phyloP scores from a whole-genome alignment of 441 rosid genomes.

The Mallotus japonicus region DNA sequence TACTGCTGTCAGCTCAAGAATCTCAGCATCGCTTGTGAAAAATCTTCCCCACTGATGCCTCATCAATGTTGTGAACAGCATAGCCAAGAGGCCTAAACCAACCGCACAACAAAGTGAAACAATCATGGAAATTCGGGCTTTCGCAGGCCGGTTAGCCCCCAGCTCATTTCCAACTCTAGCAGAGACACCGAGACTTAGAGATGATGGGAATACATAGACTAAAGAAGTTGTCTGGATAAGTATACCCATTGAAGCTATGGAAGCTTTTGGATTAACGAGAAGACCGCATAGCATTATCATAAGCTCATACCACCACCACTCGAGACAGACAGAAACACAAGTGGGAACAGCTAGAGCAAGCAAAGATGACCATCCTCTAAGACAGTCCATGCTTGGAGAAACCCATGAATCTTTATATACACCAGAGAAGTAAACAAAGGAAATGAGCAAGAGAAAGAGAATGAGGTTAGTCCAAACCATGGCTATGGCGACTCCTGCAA shows the following conservation, averaged over 20 bases:
- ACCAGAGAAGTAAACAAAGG: slow-evolving; percentile 67
- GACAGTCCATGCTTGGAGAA: slow-evolving; percentile 61
- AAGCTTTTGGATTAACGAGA: slow-evolving; percentile 73
- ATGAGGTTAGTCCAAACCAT: slow-evolving; percentile 94
- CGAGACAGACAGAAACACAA: slow-evolving; percentile 89
- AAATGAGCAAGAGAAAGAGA: slow-evolving; percentile 58
- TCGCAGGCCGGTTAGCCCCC: slow-evolving; percentile 75
- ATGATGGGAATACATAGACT: slow-evolving; percentile 85
- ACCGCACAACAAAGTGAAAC: slow-evolving; percentile 60
- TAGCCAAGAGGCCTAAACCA: slow-evolving; percentile 62
- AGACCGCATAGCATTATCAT: slow-evolving; percentile 92
- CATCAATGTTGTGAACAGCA: slow-evolving; percentile 65
- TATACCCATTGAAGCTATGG: slow-evolving; percentile 95
- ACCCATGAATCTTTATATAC: slow-evolving; percentile 83
- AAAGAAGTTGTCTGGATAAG: slow-evolving; percentile 87
- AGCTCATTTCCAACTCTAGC: slow-evolving; percentile 87
- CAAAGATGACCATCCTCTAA: slow-evolving; percentile 83
- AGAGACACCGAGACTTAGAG: slow-evolving; percentile 89
- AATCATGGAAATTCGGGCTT: slow-evolving; percentile 76
- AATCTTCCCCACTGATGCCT: slow-evolving; percentile 84
- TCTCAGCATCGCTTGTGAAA: slow-evolving; percentile 67
- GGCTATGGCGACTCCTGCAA: slow-evolving; percentile 82
- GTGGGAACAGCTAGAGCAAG: slow-evolving; percentile 81
- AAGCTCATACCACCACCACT: slow-evolving; percentile 99
- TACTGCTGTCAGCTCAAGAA: slow-evolving; percentile 66